A percentile compares a stretch with the other conserved stretches of the same genome.
These are phyloP conservation scores for Bipolaris cookei DNA, from an alignment of 2,329 filamentous ascomycete genomes.

Conservation along the genomic window DNA sequence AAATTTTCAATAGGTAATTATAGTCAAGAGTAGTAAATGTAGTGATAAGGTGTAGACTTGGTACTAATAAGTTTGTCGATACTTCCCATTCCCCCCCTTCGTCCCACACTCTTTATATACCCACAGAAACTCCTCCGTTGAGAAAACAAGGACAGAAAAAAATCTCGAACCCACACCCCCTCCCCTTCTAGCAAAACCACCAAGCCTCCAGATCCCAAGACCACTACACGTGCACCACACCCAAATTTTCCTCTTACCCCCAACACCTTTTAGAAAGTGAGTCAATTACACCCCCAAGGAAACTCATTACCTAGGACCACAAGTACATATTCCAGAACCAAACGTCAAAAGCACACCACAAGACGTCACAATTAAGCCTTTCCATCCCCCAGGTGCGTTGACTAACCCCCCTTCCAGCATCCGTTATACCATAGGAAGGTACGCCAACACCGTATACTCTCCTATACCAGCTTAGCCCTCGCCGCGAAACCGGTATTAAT, in stretches of 20 bases:
- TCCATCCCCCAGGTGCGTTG: slow-evolving; percentile 1
- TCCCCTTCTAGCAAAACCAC: not conserved
- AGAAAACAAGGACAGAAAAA: slow-evolving; percentile 5
- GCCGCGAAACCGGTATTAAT: slow-evolving; percentile 1
- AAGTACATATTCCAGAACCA: slow-evolving; percentile 1
- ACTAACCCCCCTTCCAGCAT: slow-evolving; percentile 3
- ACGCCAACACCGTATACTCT: slow-evolving; percentile 16
- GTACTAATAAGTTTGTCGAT: not conserved
- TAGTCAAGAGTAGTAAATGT: not conserved
- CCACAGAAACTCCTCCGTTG: not conserved
- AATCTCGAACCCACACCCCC: slow-evolving; percentile 3
- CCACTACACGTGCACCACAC: slow-evolving; percentile 18
- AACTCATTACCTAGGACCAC: no score
- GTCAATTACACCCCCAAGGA: no score
- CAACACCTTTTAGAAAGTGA: not conserved
- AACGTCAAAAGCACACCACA: slow-evolving; percentile 12
- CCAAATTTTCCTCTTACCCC: slow-evolving; percentile 15
- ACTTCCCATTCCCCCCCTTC: not conserved
- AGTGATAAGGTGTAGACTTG: slow-evolving; percentile 1
- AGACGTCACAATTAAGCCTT: slow-evolving; percentile 13
- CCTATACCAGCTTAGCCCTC: slow-evolving; percentile 19
- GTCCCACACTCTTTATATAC: slow-evolving; percentile 20
- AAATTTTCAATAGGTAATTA: not conserved
- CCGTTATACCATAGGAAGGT: not conserved
- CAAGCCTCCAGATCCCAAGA: slow-evolving; percentile 17